These are phyloP conservation scores for Chlorella sp. DNA, from an alignment of 139 green algal species.

Conservation along the genomic window DNA sequence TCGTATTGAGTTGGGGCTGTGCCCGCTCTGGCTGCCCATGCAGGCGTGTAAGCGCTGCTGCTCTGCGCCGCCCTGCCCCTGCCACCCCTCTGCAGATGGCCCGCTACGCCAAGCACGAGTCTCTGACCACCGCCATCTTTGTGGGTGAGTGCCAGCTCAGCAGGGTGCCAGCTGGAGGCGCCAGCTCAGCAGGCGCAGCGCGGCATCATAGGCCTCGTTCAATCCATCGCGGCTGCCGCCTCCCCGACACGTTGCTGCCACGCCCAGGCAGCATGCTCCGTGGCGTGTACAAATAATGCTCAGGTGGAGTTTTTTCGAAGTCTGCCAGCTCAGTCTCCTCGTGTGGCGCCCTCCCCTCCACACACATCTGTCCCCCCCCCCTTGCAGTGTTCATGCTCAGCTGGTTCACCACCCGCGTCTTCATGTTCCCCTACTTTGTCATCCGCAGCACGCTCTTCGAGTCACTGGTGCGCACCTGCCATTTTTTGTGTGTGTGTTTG, in stretches of 20 bases:
- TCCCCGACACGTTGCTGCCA: not conserved
- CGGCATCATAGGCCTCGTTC: too few relatives aligned
- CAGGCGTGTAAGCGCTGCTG: not conserved
- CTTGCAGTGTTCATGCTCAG: constrained; percentile 71
- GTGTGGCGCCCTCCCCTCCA: not conserved
- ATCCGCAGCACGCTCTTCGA: constrained; percentile 66
- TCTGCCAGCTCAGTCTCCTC: too few relatives aligned
- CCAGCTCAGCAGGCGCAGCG: too few relatives aligned
- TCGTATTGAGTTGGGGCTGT: not conserved
- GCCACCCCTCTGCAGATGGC: constrained; percentile 58
- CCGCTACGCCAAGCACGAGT: constrained; percentile 62
- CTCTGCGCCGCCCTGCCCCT: not conserved
- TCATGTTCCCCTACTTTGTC: constrained; percentile 70
- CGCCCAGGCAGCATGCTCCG: not conserved
- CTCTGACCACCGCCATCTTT: constrained; percentile 47
- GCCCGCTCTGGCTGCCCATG: not conserved
- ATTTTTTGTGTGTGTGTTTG: too few relatives aligned
- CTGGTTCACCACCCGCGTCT: constrained; percentile 74
- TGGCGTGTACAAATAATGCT: not conserved
- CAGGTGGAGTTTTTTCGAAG: not conserved
- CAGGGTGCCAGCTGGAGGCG: too few relatives aligned
- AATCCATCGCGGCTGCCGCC: too few relatives aligned
- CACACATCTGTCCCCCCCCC: not conserved
- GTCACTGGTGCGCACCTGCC: constrained; percentile 32
- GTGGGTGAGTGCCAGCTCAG: constrained; percentile 20